These are phyloP conservation scores for Beauveria brongniartii DNA, from an alignment of 2,329 filamentous ascomycete genomes.

Conservation along the genomic window DNA sequence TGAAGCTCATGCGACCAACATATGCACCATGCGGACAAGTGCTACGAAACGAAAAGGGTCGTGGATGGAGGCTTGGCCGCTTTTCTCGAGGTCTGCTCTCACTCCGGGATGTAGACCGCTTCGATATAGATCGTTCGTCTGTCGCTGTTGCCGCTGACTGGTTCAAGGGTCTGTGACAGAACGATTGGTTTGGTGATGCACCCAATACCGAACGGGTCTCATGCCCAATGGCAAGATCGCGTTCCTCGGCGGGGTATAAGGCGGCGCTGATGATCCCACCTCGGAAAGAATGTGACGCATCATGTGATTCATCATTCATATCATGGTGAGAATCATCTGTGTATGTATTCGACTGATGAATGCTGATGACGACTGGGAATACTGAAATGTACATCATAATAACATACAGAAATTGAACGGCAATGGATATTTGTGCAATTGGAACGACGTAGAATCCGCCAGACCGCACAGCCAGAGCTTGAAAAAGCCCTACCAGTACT, in stretches of 20 bases:
- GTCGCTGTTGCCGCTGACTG: background rate
- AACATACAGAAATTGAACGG: conserved; percentile 51
- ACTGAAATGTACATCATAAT: conserved; percentile 61
- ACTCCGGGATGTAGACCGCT: background rate
- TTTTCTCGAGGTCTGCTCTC: background rate
- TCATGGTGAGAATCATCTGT: conserved; percentile 54
- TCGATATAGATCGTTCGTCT: too few relatives aligned
- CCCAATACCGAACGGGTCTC: background rate
- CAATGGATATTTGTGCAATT: conserved; percentile 48
- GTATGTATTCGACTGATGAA: conserved; percentile 64
- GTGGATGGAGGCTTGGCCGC: background rate
- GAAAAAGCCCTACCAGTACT: conserved; percentile 57
- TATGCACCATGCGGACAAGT: background rate
- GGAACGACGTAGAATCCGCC: conserved; percentile 59
- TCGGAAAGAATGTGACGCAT: background rate
- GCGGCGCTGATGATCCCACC: background rate
- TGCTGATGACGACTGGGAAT: conserved; percentile 54
- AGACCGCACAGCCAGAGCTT: conserved; percentile 52
- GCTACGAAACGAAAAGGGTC: background rate
- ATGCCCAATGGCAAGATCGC: background rate
- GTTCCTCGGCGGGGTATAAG: background rate
- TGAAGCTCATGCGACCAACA: conserved; percentile 36
- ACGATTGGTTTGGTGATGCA: background rate
- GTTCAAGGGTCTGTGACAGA: background rate
- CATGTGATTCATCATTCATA: conserved; percentile 15